Base-by-base conservation (phyloP, 352 stramenopile genomes). In the Salisapilia sapeloensis region DNA sequence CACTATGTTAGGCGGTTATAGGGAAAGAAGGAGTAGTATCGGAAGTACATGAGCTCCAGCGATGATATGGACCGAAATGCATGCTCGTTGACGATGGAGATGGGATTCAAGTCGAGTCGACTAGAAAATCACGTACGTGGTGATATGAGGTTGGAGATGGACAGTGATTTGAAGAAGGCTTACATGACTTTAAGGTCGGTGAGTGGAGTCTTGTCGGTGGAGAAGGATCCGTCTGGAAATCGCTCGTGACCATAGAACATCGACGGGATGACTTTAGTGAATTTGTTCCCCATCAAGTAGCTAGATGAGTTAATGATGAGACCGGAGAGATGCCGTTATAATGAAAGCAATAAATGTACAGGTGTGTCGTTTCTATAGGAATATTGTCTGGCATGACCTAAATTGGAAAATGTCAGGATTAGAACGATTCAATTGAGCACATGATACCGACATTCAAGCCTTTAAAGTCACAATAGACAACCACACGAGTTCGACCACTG, bases 401-500 rank as follows among this genome's bases (percentile, higher is more conserved):
- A 15, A 31, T 36, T 34, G 21, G 24, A 21, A 25, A 50, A 21
- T 13, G 22, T 42, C 35, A 25, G 12, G 6, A 33, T 29, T 13
- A 33, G n/a, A 40, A 14, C 10, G 11, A 3, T 14, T 27, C 18
- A 3, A 29, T 14, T 16, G 12, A n/a, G 4, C 6, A 3, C 11
- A 15, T 17, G n/a, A 14, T 23, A 20, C 40, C 20, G 22, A 82
- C 71, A 44, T 59, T 33, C 24, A 87, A 60, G 1, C 44, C 60
- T 16, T 60, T 63, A 27, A 78, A 84, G 40, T 87, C 67, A 36
- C 72, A 84, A 43, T 82, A 75, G 7, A 87, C 71, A 11, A 63
- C 67, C 13, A 84, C 53, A 16, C 65, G 60, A 16, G 53, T 48
- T n/a, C 50, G 45, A 15, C 67, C 67, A 24, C 82, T 69, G 45